Percentiles rank a stretch among this genome's conserved stretches.
phyloP scores from a whole-genome alignment of 2,329 filamentous ascomycete genomes.

The Beauveria sp. region DNA sequence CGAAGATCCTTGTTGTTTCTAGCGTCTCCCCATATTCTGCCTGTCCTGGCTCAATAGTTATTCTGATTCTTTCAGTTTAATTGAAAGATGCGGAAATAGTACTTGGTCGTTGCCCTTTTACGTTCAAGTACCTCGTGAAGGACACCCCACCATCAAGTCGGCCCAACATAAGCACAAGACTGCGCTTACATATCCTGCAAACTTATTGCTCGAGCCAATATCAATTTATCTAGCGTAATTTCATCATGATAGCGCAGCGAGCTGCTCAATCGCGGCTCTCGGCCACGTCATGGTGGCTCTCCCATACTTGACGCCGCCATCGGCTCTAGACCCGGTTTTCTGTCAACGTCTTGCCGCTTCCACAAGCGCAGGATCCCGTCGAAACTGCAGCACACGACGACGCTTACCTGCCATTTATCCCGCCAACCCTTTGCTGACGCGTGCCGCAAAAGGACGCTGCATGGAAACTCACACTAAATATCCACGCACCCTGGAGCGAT shows the following conservation, averaged over 20 bases:
- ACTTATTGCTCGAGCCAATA: too few species aligned
- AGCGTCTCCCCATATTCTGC: neutral
- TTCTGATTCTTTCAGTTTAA: neutral
- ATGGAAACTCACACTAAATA: neutral
- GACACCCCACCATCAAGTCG: neutral
- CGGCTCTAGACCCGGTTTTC: slow-evolving; percentile 9
- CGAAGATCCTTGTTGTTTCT: too few species aligned
- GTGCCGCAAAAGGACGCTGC: too few species aligned
- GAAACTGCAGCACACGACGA: neutral
- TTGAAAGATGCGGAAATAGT: too few species aligned
- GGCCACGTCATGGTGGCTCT: neutral
- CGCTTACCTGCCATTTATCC: neutral
- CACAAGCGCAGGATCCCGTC: neutral
- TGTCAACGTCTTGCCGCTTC: neutral
- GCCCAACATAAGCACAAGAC: neutral
- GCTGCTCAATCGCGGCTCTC: neutral
- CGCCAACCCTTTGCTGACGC: too few species aligned
- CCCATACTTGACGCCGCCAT: slow-evolving; percentile 1
- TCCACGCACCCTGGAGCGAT: neutral
- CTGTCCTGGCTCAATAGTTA: neutral
- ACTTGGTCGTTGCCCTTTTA: neutral
- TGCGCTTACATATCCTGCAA: neutral
- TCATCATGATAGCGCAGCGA: too few species aligned
- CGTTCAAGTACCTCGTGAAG: neutral
- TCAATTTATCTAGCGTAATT: neutral